Conservation (phyloP, 805 yeast species). For the Ogataea methanolica region DNA sequence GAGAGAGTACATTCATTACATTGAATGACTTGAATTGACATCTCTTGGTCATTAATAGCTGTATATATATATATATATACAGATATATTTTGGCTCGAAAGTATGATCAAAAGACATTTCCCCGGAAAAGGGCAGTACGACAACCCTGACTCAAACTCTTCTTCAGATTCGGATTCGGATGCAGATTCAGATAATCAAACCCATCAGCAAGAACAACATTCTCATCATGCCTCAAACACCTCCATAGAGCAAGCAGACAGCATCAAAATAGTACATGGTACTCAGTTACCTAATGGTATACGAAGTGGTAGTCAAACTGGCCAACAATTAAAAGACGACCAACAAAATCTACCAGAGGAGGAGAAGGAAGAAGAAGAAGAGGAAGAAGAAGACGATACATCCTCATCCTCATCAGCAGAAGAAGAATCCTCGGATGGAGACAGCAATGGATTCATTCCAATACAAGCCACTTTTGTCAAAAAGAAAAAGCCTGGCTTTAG, state of each 20-base stretch:
- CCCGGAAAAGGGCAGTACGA: conserved; percentile 1
- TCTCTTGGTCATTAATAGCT: too few relatives aligned
- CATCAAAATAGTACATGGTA: neutral
- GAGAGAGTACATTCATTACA: too few relatives aligned
- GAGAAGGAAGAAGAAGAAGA: neutral
- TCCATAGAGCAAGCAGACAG: neutral
- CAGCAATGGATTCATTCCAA: neutral
- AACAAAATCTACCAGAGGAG: neutral
- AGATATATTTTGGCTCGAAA: too few relatives aligned
- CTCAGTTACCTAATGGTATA: too few relatives aligned
- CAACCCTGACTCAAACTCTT: neutral
- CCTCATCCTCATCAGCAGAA: neutral
- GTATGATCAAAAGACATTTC: conserved; percentile 1
- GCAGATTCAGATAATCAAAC: neutral
- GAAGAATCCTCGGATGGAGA: neutral
- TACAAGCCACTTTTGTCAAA: neutral
- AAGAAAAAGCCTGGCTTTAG: neutral
- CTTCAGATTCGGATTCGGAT: neutral
- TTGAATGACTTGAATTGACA: too few relatives aligned
- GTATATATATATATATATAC: too few relatives aligned
- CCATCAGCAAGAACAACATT: neutral
- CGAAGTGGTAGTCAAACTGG: neutral
- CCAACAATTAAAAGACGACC: neutral
- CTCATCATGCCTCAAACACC: neutral
- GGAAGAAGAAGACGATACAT: neutral